Evolutionary conservation across 2,329 filamentous ascomycete species (phyloP), one percentile per base, ranked within the genome.

Genomic region (Scedosporium minutisporum): DNA sequence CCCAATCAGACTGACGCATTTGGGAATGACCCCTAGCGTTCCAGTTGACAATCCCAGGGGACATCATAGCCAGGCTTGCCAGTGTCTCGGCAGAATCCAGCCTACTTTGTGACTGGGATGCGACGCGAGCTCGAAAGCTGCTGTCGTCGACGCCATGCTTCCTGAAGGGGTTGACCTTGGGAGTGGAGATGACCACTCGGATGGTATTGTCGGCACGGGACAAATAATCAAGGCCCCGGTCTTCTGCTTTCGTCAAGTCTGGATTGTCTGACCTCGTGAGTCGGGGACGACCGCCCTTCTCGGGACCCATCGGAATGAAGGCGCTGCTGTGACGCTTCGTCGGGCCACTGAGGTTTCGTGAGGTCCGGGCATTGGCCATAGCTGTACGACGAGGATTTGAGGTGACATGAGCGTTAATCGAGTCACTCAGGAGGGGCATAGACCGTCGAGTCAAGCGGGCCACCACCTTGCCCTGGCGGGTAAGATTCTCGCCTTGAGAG

Each of bases 161-260:
- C n/a, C 29, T 16, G 7, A 59, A 21, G 18, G 29, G 57, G 7
- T 59, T 42, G 41, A n/a, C 16, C 38, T 59, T 59, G 38, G 57
- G 57, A 23, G 62, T 51, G 74, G 74, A 3, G 80, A 78, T 3
- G 82, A 85, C 82, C 4, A 85, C 70, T 5, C 82, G 79, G 67
- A 85, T 85, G 0, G 81, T 84, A 59, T 81, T 77, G 63, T 80
- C 77, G 2, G 76, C 76, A 38, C 72, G 74, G 58, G 76, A 74
- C 6, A 83, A 70, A 66, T 78, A 80, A 27, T 80, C 75, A 6
- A 82, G 67, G 44, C 70, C 51, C 14, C 51, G 18, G 6, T 57
- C 60, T 14, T 57, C 18, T 10, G 41, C 41, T 25, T 60, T 25
- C 33, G n/a, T 18, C 10, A 53, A 7, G 12, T 6, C 51, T 33